phyloP scores from a whole-genome alignment of 1,284 basidiomycete genomes.

The Coriolopsis trogii region DNA sequence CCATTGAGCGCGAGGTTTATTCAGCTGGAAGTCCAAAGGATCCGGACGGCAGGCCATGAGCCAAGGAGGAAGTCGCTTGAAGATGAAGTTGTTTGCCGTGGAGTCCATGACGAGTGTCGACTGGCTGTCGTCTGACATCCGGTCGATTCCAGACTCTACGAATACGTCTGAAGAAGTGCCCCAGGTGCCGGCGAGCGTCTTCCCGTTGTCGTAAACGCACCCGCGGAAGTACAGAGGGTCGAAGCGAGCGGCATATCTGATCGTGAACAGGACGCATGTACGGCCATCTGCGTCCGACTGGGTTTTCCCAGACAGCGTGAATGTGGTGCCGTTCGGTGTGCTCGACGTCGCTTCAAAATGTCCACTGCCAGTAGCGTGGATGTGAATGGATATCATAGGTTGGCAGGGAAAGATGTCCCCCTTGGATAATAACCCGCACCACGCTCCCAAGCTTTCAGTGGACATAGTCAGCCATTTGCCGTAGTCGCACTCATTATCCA shows the following conservation, averaged over 20 bases:
- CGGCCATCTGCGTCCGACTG: background rate
- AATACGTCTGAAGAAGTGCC: background rate
- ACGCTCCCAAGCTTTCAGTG: slow-evolving; percentile 1
- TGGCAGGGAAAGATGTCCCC: slow-evolving; percentile 10
- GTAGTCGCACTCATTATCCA: background rate
- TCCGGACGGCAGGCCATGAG: slow-evolving; percentile 13
- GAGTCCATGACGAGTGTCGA: background rate
- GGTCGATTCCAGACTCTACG: background rate
- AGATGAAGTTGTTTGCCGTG: slow-evolving; percentile 5
- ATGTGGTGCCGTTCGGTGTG: slow-evolving; percentile 7
- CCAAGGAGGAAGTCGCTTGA: slow-evolving; percentile 9
- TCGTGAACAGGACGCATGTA: background rate
- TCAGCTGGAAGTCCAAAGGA: slow-evolving; percentile 7
- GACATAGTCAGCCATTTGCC: background rate
- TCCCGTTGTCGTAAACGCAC: slow-evolving; percentile 9
- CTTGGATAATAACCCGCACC: slow-evolving; percentile 10
- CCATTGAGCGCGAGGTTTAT: slow-evolving; percentile 14
- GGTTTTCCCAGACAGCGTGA: background rate
- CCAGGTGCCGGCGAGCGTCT: slow-evolving; percentile 14
- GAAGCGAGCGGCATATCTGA: slow-evolving; percentile 8
- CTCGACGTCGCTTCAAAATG: slow-evolving; percentile 6
- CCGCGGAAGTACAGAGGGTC: slow-evolving; percentile 13
- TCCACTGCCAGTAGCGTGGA: slow-evolving; percentile 1
- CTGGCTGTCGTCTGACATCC: background rate
- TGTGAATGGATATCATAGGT: slow-evolving; percentile 8